Percentiles rank a stretch among this genome's conserved stretches.
phyloP scores from a whole-genome alignment of 306 rosid species.

The Oxytropis ochrocephala region DNA sequence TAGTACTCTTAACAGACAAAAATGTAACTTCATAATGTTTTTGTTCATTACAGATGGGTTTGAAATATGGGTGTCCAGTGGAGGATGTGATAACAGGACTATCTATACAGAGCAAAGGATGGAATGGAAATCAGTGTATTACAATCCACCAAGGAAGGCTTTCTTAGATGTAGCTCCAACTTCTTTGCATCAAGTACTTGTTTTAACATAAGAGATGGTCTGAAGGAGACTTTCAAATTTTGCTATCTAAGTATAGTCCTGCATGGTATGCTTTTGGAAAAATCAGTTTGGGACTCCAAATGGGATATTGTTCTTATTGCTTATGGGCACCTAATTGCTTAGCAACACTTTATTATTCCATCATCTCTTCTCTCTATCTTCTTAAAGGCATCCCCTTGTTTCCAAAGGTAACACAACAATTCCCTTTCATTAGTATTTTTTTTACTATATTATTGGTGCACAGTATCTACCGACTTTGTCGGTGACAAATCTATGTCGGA shows the following conservation, averaged over 20 bases:
- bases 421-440: neutral
- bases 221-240: constrained; percentile 62
- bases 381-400: constrained; percentile 56
- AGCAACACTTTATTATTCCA: constrained; percentile 46
- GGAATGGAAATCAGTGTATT: constrained; percentile 77
- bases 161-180: constrained; percentile 64
- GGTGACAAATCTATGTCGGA: no score
- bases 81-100: constrained; percentile 86
- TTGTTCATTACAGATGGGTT: constrained; percentile 48
- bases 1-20: no score
- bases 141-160: constrained; percentile 55
- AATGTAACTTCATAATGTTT: neutral
- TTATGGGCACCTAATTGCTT: constrained; percentile 57
- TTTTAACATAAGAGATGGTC: constrained; percentile 89
- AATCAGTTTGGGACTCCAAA: constrained; percentile 54
- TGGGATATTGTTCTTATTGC: constrained; percentile 47
- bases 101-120: constrained; percentile 53
- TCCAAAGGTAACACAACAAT: constrained; percentile 49
- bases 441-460: no score
- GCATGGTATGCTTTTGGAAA: constrained; percentile 46
- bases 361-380: constrained; percentile 64
- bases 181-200: constrained; percentile 42
- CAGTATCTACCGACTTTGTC: no score
- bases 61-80: constrained; percentile 64
- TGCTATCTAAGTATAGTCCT: constrained; percentile 57